Conservation (phyloP, 768 basidiomycete genomes). For the Tulasnella calospora region DNA sequence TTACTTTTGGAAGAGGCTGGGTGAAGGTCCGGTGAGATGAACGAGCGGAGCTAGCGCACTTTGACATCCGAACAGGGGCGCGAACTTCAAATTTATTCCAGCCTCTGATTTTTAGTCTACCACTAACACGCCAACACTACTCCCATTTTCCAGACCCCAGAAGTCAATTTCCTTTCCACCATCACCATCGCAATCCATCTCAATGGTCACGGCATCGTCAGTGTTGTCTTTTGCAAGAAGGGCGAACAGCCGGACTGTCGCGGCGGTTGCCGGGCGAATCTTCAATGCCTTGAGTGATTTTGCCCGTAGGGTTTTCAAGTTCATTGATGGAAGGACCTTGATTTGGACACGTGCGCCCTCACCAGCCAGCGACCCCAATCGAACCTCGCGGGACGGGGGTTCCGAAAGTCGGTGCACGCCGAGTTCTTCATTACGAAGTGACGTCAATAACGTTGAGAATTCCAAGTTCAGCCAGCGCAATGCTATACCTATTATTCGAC, state of each 20-base stretch:
- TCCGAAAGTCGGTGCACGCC: slow-evolving; percentile 44
- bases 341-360: slow-evolving; percentile 33
- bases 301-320: slow-evolving; percentile 55
- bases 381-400: slow-evolving; percentile 34
- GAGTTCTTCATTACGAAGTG: slow-evolving; percentile 53
- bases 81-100: slow-evolving; percentile 18
- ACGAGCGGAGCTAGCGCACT: slow-evolving; percentile 5
- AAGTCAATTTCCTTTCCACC: slow-evolving; percentile 53
- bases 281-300: slow-evolving; percentile 53
- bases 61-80: neutral
- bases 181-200: slow-evolving; percentile 49
- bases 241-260: slow-evolving; percentile 49
- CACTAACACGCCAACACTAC: slow-evolving; percentile 22
- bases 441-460: slow-evolving; percentile 38
- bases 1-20: neutral
- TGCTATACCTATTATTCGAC: slow-evolving; percentile 30
- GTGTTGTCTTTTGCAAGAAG: slow-evolving; percentile 41
- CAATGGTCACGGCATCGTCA: slow-evolving; percentile 35
- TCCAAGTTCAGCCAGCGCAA: slow-evolving; percentile 36
- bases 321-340: slow-evolving; percentile 64
- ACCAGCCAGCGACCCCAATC: neutral
- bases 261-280: slow-evolving; percentile 33
- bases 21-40: slow-evolving; percentile 9
- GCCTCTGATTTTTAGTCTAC: slow-evolving; percentile 9
- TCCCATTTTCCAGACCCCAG: slow-evolving; percentile 60